Conservation (phyloP, 176 grass and related monocot species). For the Puccinellia tenuiflora region DNA sequence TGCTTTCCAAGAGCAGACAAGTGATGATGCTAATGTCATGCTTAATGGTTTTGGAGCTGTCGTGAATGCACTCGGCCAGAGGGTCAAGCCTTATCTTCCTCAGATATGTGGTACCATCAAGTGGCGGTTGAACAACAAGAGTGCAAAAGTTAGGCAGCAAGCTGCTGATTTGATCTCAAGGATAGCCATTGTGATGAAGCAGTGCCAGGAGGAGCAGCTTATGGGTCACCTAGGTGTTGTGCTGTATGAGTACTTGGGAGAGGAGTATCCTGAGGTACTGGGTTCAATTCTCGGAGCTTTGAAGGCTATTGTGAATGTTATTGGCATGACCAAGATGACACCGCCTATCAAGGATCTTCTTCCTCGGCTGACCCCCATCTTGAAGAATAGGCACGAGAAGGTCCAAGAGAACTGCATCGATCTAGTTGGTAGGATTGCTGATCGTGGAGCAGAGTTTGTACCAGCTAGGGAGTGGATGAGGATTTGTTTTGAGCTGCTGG, state of each 20-base stretch:
- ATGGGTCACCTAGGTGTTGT: conserved; percentile 98
- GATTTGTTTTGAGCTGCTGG: conserved; percentile 94
- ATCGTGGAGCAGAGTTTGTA: conserved; percentile 92
- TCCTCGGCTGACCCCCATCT: conserved; percentile 85
- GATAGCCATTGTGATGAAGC: conserved; percentile 98
- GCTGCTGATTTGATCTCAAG: conserved; percentile 94
- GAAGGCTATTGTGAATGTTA: conserved; percentile 96
- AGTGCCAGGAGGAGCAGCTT: conserved; percentile 90
- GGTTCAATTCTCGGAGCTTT: conserved; percentile 90
- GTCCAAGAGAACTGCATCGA: conserved; percentile 99
- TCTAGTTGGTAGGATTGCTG: conserved; percentile 91
- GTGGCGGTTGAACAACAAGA: conserved; percentile 94
- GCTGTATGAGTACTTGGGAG: conserved; percentile 89
- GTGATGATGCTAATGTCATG: conserved; percentile 99
- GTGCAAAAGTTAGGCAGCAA: conserved; percentile 95
- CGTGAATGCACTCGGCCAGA: conserved; percentile 79
- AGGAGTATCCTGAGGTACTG: conserved; percentile 95
- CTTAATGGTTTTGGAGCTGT: conserved; percentile 98
- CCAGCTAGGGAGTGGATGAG: conserved; percentile 98
- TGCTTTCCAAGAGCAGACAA: conserved; percentile 98
- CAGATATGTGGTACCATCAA: conserved; percentile 99
- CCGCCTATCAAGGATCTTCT: conserved; percentile 96
- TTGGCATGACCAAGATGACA: conserved; percentile 99
- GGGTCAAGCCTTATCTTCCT: conserved; percentile 90
- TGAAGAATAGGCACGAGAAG: conserved; percentile 97